These are phyloP conservation scores for Pulveroboletus sp. DNA, from an alignment of 768 basidiomycete genomes.

Conservation along the genomic window DNA sequence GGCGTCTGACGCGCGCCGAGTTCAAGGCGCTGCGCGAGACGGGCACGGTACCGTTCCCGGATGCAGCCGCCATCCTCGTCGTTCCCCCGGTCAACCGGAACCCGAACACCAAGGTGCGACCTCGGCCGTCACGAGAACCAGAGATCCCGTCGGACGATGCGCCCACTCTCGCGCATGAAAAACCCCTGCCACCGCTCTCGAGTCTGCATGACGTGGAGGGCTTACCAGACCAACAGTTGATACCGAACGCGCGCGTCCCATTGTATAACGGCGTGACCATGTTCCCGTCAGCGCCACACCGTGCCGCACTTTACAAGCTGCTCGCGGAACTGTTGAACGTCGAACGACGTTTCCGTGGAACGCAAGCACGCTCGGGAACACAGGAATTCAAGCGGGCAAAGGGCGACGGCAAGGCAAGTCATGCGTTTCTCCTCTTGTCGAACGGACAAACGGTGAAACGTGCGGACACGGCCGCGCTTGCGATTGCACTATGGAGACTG, in stretches of 20 bases:
- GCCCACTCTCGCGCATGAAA: constrained; percentile 5
- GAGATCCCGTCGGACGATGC: constrained; percentile 24
- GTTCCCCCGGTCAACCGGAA: constrained; percentile 63
- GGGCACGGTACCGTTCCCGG: constrained; percentile 44
- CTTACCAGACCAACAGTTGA: constrained; percentile 4
- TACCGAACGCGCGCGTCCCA: constrained; percentile 45
- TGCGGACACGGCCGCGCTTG: constrained; percentile 60
- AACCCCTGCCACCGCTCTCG: constrained; percentile 28
- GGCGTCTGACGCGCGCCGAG: constrained; percentile 63
- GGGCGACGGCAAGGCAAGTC: constrained; percentile 49
- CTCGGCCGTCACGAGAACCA: constrained; percentile 37
- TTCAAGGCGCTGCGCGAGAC: constrained; percentile 46
- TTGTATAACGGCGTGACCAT: constrained; percentile 63
- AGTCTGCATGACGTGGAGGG: constrained; percentile 12
- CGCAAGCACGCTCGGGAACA: neutral
- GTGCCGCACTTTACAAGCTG: constrained; percentile 51
- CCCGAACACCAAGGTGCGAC: constrained; percentile 41
- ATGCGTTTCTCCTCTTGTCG: constrained; percentile 65
- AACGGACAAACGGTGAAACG: constrained; percentile 44
- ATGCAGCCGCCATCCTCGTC: constrained; percentile 64
- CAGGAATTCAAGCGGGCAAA: neutral
- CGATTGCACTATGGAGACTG: constrained; percentile 74
- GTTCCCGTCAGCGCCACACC: constrained; percentile 60
- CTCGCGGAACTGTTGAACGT: constrained; percentile 46
- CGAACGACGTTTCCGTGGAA: constrained; percentile 37